Evolutionary conservation across 768 basidiomycete genomes (phyloP), one percentile per base, ranked within the genome.

Genomic region (Daedaleopsis sinensis): DNA sequence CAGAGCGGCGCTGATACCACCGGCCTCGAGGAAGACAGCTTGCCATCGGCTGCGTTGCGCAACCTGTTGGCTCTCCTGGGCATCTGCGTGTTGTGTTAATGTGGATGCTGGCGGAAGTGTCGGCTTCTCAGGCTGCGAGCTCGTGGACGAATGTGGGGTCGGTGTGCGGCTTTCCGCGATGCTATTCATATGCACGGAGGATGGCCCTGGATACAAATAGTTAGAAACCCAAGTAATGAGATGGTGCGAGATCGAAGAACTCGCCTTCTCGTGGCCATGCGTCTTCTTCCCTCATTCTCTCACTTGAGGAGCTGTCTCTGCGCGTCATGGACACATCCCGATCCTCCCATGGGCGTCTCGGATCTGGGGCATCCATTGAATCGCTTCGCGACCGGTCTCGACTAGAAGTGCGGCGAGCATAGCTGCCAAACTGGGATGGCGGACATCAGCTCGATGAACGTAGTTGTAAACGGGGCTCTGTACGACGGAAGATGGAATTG

Each of bases 11-110:
- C 93, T 84, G 37, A 96, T 79, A 0, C 94, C 94, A 15, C 94
- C 93, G 2, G 93, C 94, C 74, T 96, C 94, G 23, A 90, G 79
- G 43, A 96, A 76, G 27, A 95, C 83, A 0, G 89, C 84, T 67
- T 94, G 93, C 93, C 91, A 94, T 44, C 90, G 79, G 72, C 90
- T 90, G n/a, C 93, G 82, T 51, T 84, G 84, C 0, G 82, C 84
- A 11, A 91, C 84, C 69, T 88, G 83, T 23, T 80, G 80, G 36
- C 76, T 68, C 5, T 70, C 63, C 50, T 64, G 62, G 23, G 62
- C 62, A 49, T 64, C 62, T 19, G 62, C 62, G 24, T 64, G 62
- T 24, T 64, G 62, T 7, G 62, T 64, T 2, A 64, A 24, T 15
- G 62, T 59, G 15, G 62, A 64, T 6, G 62, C 62, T 35, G 62